These are phyloP conservation scores for Naumovozyma dairenensis DNA, from an alignment of 805 yeast species.

Conservation along the genomic window DNA sequence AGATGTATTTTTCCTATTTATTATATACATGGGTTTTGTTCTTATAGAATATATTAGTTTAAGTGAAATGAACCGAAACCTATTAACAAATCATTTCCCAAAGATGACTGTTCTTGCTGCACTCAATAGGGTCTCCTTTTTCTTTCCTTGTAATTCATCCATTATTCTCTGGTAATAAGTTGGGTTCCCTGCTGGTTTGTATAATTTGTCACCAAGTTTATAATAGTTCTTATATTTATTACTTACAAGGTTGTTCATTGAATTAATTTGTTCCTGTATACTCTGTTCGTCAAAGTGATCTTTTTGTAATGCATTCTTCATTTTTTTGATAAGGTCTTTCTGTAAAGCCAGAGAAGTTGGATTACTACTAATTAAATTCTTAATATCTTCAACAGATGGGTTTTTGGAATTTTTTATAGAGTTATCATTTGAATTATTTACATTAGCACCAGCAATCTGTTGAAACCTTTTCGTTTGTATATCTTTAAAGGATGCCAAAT, in stretches of 20 bases:
- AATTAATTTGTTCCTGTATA: conserved; percentile 43
- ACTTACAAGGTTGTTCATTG: conserved; percentile 46
- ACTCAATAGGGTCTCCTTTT: conserved; percentile 51
- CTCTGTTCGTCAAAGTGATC: conserved; percentile 43
- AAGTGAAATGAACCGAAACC: too few relatives aligned
- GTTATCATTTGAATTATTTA: conserved; percentile 20
- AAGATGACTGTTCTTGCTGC: conserved; percentile 69
- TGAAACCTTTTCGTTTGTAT: conserved; percentile 50
- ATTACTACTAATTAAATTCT: conserved; percentile 30
- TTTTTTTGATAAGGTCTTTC: conserved; percentile 37
- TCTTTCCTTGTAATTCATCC: conserved; percentile 61
- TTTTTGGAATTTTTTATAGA: conserved; percentile 16
- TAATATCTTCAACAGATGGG: conserved; percentile 34
- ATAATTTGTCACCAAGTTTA: conserved; percentile 52
- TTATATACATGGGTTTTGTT: too few relatives aligned
- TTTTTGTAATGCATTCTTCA: conserved; percentile 35
- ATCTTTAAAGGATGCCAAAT: conserved; percentile 60
- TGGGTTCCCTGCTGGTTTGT: conserved; percentile 80
- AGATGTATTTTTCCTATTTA: too few relatives aligned
- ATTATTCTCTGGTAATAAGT: conserved; percentile 61
- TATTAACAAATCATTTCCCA: conserved; percentile 63
- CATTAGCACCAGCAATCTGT: conserved; percentile 39
- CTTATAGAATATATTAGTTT: too few relatives aligned
- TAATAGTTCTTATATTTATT: conserved; percentile 59
- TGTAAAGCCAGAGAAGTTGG: conserved; percentile 35